Conservation (phyloP, 805 yeast species). For the Candida tibetensis region DNA sequence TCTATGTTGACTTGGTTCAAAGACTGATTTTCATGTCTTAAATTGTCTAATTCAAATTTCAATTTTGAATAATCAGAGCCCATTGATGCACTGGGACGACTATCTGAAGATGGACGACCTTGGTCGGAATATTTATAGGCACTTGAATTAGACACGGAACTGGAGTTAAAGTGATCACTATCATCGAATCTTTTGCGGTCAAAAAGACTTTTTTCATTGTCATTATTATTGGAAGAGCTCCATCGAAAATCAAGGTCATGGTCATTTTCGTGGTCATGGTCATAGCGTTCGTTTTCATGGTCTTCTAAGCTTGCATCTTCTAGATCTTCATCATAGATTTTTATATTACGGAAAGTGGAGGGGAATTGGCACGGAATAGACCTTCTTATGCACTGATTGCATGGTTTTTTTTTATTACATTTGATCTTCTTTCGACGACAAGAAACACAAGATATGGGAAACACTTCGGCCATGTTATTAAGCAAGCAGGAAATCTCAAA, state of each 20-base stretch:
- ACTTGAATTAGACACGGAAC: background rate
- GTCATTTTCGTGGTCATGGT: background rate
- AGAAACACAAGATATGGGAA: conserved; percentile 36
- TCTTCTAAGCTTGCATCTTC: conserved; percentile 2
- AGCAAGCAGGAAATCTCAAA: no score
- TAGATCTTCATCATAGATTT: conserved; percentile 20
- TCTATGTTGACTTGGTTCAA: conserved; percentile 18
- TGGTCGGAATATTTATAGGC: no score
- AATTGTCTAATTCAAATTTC: conserved; percentile 16
- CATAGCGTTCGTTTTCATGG: background rate
- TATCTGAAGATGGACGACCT: no score
- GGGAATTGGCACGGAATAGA: conserved; percentile 45
- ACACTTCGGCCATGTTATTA: conserved; percentile 24
- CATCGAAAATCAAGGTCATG: background rate
- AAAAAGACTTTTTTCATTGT: background rate
- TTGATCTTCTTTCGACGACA: conserved; percentile 36
- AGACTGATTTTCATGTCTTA: conserved; percentile 20
- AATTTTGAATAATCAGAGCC: background rate
- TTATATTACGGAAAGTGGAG: conserved; percentile 44
- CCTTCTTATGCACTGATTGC: conserved; percentile 40
- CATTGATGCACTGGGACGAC: no score
- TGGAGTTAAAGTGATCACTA: background rate
- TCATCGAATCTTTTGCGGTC: background rate
- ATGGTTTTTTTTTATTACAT: conserved; percentile 36
- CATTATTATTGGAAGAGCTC: background rate